Percentiles rank a stretch among this genome's conserved stretches.
Conservation (phyloP, 2,329 filamentous ascomycete species). For the Penicillium sp. region DNA sequence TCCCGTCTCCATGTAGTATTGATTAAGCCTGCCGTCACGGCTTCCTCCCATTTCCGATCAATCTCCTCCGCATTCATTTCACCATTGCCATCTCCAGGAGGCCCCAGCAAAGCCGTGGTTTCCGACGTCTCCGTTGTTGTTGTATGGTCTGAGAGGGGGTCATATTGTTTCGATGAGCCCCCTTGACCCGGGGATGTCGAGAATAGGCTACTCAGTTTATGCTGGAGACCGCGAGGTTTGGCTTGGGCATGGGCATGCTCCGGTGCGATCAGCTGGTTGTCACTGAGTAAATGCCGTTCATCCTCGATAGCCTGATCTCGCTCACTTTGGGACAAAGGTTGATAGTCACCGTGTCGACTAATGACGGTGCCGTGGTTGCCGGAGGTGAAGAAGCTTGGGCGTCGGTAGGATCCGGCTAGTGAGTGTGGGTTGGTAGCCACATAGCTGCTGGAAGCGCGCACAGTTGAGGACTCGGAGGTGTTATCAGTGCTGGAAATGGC, state of each 20-base stretch:
- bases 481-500: slow-evolving; percentile 44
- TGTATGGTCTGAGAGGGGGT: slow-evolving; percentile 4
- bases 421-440: slow-evolving; percentile 48
- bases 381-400: slow-evolving; percentile 76
- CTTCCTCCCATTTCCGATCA: slow-evolving; percentile 81
- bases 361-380: slow-evolving; percentile 72
- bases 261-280: slow-evolving; percentile 62
- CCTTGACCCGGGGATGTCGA: slow-evolving; percentile 20
- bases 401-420: slow-evolving; percentile 70
- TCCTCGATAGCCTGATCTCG: slow-evolving; percentile 59
- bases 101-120: slow-evolving; percentile 53
- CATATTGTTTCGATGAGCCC: slow-evolving; percentile 15
- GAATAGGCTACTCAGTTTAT: slow-evolving; percentile 30
- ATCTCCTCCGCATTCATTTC: slow-evolving; percentile 61
- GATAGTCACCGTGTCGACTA: slow-evolving; percentile 50
- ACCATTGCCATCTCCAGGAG: slow-evolving; percentile 51
- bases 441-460: slow-evolving; percentile 46
- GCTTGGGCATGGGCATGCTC: slow-evolving; percentile 44
- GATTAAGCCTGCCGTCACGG: slow-evolving; percentile 78
- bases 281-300: slow-evolving; percentile 61
- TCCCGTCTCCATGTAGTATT: slow-evolving; percentile 91
- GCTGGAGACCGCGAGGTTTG: slow-evolving; percentile 24
- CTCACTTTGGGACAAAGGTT: slow-evolving; percentile 57
- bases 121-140: slow-evolving; percentile 39
- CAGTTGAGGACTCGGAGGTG: slow-evolving; percentile 45